Conservation (phyloP, 192 early-diverging fungal species). For the Rhizophagus sp. region DNA sequence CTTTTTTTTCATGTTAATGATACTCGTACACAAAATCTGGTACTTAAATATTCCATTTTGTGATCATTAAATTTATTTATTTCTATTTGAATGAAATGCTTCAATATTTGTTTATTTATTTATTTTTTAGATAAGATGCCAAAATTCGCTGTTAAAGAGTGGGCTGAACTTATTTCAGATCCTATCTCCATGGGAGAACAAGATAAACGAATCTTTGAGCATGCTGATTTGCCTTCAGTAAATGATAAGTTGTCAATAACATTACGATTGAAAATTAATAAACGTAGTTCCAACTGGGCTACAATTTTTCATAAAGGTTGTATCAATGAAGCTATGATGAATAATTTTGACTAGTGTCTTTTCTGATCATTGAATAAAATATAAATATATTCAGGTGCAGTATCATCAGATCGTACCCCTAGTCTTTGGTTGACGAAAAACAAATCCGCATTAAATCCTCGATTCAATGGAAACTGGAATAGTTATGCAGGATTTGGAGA, state of each 20-base stretch:
- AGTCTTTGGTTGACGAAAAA: neutral
- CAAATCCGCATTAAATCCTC: neutral
- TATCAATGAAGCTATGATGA: too few relatives aligned
- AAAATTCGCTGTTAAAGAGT: too few relatives aligned
- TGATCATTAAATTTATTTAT: too few relatives aligned
- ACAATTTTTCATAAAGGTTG: slow-evolving; percentile 25
- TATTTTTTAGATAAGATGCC: too few relatives aligned
- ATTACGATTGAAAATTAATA: slow-evolving; percentile 11
- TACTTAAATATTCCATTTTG: too few relatives aligned
- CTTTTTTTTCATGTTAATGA: too few relatives aligned
- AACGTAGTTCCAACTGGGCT: neutral
- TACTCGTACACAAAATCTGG: too few relatives aligned
- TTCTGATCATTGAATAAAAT: neutral
- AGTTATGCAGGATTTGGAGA: neutral
- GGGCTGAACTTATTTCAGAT: too few relatives aligned
- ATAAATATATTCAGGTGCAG: neutral
- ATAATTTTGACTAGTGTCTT: too few relatives aligned
- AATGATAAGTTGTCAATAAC: slow-evolving; percentile 5
- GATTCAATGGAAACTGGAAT: slow-evolving; percentile 5
- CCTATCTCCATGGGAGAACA: too few relatives aligned
- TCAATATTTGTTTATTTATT: too few relatives aligned
- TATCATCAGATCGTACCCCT: neutral
- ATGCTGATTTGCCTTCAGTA: slow-evolving; percentile 1
- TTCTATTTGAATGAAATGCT: too few relatives aligned
- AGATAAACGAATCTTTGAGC: neutral